Evolutionary conservation across 139 green algal genomes (phyloP).

Genomic region (Picochlorum sp.): DNA sequence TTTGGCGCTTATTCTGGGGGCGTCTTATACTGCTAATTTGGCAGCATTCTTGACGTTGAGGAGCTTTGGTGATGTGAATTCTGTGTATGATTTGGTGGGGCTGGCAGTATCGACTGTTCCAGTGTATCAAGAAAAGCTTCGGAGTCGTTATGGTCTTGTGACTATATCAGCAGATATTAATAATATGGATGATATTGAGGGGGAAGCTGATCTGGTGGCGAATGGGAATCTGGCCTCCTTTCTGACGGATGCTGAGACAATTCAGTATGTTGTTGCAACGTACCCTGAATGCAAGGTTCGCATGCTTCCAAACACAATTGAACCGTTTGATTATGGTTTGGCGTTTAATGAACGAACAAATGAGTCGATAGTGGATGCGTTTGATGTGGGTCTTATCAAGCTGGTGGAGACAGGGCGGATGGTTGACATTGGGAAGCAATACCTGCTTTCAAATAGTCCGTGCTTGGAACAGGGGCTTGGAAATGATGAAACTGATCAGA

Average conservation of each 20-base stretch:
- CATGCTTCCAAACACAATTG: not conserved
- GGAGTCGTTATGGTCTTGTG: not conserved
- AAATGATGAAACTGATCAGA: not conserved
- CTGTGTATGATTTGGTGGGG: not conserved
- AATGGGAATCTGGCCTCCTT: not conserved
- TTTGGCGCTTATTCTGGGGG: not conserved
- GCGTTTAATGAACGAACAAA: not conserved
- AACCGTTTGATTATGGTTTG: conserved; percentile 5
- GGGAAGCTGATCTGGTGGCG: not conserved
- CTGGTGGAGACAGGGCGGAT: not conserved
- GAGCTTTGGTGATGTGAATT: not conserved
- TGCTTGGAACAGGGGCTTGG: not conserved
- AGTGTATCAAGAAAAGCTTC: not conserved
- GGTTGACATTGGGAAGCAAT: not conserved
- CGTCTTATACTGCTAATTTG: conserved; percentile 5
- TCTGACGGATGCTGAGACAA: not conserved
- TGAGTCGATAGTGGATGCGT: not conserved
- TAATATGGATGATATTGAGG: not conserved
- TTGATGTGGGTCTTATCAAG: not conserved
- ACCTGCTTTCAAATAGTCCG: not conserved
- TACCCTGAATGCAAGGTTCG: not conserved
- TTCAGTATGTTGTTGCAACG: conserved; percentile 1
- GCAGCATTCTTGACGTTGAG: conserved; percentile 6
- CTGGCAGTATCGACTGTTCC: not conserved
- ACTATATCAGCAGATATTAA: not conserved